Base-by-base conservation (phyloP, 805 yeast species). In the Candida andamanensis region DNA sequence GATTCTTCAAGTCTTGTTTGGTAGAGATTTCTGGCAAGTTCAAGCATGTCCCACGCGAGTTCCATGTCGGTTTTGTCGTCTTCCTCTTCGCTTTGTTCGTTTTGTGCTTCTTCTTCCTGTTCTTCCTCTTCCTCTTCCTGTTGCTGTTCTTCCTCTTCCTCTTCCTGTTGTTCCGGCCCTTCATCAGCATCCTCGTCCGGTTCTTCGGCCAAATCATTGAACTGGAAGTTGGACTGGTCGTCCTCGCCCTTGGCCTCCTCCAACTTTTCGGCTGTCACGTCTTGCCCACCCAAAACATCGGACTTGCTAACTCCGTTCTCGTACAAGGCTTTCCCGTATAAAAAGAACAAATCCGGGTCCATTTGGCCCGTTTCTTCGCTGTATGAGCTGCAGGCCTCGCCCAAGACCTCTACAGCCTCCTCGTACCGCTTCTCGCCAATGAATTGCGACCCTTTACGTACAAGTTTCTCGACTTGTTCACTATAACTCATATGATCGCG, bases 41-140 rank as follows among this genome's bases (percentile, higher is more conserved):
- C 95, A 13, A 87, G 60, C 6, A 85, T 72, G 32, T 84, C 92
- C 92, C 95, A 84, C 0, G 96, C 95, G 12, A 80, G 74, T 51
- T 83, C 94, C 48, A 90, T 85, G 46, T 82, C 95, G 12, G 77
- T 69, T 41, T 78, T 83, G 24, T 74, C 63, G 25, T 62, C 53
- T 32, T 59, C 61, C 36, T 54, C 45, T 18, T 44, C 40, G 13
- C 37, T 51, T 15, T 45, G 46, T 10, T 40, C 46, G 14, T 36
- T 46, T 18, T 33, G 41, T 29, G 36, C 41, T 16, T 30, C 36
- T 17, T 29, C 39, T 24, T 30, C 37, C 8, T 33, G 42, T 18
- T 30, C 46, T 6, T 42, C 53, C 31, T 46, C 41, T 19, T 41
- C 50, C 15, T 39, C 50, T 14, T 38, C 53, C 11, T 40, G 47